phyloP scores from a whole-genome alignment of 176 grass and related monocot species.

The Triticum urartu region DNA sequence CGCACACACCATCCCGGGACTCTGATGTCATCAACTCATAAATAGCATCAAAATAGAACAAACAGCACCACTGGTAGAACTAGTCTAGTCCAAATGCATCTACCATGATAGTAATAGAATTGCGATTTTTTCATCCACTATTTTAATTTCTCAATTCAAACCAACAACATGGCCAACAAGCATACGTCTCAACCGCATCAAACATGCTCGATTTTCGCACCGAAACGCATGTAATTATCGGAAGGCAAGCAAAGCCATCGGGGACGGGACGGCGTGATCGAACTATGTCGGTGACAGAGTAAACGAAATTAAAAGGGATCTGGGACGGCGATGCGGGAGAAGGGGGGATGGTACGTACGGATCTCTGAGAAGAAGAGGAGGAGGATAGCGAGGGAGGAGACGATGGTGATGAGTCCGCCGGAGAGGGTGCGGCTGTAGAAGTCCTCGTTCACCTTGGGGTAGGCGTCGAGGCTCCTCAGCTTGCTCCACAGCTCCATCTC shows the following conservation, averaged over 20 bases:
- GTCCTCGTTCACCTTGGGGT: conserved; percentile 99
- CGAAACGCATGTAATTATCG: background rate
- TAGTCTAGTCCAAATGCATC: background rate
- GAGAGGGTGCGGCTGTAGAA: conserved; percentile 98
- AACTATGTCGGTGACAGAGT: background rate
- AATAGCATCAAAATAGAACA: conserved; percentile 5
- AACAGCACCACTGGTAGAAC: background rate
- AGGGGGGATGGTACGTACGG: conserved; percentile 47
- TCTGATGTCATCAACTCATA: conserved; percentile 11
- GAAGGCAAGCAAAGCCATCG: background rate
- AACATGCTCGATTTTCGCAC: too few species aligned
- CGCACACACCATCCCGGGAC: background rate
- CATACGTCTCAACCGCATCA: background rate
- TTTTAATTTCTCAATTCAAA: conserved; percentile 8
- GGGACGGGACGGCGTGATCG: background rate
- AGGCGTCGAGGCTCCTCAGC: conserved; percentile 87
- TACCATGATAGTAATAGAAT: background rate
- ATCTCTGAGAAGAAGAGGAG: conserved; percentile 98
- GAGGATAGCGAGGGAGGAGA: conserved; percentile 81
- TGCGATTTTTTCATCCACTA: background rate
- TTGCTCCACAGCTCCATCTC: conserved; percentile 86
- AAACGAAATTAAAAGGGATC: conserved; percentile 28
- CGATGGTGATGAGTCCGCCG: conserved; percentile 89
- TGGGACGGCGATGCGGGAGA: background rate
- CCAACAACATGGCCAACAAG: background rate